A percentile compares a stretch with the other conserved stretches of the same genome.
These are phyloP conservation scores for Aspergillus puulaauensis DNA, from an alignment of 2,329 filamentous ascomycete species.

Conservation along the genomic window DNA sequence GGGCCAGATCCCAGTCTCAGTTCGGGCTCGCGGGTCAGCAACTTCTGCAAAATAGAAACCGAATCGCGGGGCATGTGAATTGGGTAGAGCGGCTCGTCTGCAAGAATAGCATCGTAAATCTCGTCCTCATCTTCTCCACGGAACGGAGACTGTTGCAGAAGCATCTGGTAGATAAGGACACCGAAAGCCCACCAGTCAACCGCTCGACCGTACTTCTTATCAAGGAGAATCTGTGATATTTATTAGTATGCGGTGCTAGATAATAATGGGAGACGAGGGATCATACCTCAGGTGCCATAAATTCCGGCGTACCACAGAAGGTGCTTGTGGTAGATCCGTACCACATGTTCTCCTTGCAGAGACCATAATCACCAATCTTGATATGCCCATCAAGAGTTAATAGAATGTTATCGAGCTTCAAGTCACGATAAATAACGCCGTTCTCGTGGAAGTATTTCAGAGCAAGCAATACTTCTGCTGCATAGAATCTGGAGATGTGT, in stretches of 20 bases:
- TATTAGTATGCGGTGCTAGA: slow-evolving; percentile 15
- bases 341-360: slow-evolving; percentile 99
- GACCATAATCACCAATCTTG: slow-evolving; percentile 97
- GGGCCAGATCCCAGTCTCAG: slow-evolving; percentile 89
- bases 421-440: slow-evolving; percentile 89
- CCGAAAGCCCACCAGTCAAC: slow-evolving; percentile 99
- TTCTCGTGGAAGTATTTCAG: slow-evolving; percentile 99
- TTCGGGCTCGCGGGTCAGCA: slow-evolving; percentile 92
- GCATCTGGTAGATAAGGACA: slow-evolving; percentile 99
- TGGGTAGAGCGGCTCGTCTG: slow-evolving; percentile 94
- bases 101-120: slow-evolving; percentile 97
- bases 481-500: slow-evolving; percentile 68
- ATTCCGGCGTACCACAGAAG: slow-evolving; percentile 98
- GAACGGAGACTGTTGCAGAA: slow-evolving; percentile 97
- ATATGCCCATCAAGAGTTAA: slow-evolving; percentile 94
- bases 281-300: slow-evolving; percentile 94
- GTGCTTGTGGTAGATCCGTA: slow-evolving; percentile 95
- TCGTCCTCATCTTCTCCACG: slow-evolving; percentile 98
- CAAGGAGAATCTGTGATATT: slow-evolving; percentile 73
- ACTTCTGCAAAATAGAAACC: slow-evolving; percentile 95
- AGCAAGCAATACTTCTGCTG: slow-evolving; percentile 92
- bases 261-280: slow-evolving; percentile 3
- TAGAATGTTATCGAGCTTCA: slow-evolving; percentile 85
- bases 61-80: slow-evolving; percentile 99
- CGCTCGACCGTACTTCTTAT: slow-evolving; percentile 96